phyloP scores from a whole-genome alignment of 805 yeast species.

The Nakazawaea ishiwadae region DNA sequence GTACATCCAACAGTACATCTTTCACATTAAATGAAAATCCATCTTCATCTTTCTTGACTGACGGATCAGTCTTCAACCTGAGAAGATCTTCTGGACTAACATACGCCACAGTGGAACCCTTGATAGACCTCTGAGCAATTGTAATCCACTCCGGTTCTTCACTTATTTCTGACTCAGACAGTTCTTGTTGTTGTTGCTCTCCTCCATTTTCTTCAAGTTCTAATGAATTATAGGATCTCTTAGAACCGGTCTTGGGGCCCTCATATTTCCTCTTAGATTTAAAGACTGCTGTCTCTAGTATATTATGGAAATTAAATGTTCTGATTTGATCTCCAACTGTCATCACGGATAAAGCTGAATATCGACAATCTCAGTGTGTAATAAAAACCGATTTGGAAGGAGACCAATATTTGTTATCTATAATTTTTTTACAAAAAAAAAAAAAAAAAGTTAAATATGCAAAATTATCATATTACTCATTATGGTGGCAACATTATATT shows the following conservation, averaged over 20 bases:
- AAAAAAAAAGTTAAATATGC: too few relatives aligned
- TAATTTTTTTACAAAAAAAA: too few relatives aligned
- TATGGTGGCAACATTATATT: too few relatives aligned
- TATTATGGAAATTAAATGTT: background rate
- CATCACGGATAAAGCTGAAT: background rate
- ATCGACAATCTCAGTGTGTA: too few relatives aligned
- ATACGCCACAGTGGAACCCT: background rate
- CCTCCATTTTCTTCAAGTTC: background rate
- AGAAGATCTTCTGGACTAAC: background rate
- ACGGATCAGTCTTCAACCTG: background rate
- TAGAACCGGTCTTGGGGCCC: background rate
- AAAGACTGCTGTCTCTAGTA: background rate
- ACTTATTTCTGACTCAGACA: background rate
- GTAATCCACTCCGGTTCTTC: background rate
- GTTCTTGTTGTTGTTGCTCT: background rate
- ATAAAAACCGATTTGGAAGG: too few relatives aligned
- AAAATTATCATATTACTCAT: too few relatives aligned
- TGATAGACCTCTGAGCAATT: constrained; percentile 1
- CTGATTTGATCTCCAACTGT: background rate
- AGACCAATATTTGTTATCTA: too few relatives aligned
- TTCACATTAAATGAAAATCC: background rate
- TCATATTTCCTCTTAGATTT: constrained; percentile 2
- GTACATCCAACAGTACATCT: constrained; percentile 4
- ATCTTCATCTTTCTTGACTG: background rate
- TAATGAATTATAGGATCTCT: constrained; percentile 5